Evolutionary conservation across 1,284 basidiomycete genomes (phyloP).

Genomic region (Polyporus tsugae): DNA sequence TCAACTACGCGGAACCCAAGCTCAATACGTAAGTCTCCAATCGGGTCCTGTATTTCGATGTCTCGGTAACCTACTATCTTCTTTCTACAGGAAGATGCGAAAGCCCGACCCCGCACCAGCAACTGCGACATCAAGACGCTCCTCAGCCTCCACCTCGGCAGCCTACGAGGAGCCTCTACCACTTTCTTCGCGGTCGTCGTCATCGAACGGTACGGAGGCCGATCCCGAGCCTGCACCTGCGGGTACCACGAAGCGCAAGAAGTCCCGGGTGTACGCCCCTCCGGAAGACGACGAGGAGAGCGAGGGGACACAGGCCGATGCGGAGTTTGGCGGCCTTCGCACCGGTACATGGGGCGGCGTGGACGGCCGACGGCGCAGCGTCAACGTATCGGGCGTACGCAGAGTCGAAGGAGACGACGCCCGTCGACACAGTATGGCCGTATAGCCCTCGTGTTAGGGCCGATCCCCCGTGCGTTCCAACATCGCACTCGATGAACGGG

Average conservation of each 20-base stretch:
- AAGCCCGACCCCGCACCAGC: conserved; percentile 68
- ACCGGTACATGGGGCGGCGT: conserved; percentile 58
- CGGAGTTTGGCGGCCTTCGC: conserved; percentile 56
- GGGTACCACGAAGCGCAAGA: conserved; percentile 55
- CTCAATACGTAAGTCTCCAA: conserved; percentile 78
- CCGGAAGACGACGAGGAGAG: conserved; percentile 64
- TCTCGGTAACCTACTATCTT: background rate
- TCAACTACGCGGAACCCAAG: conserved; percentile 91
- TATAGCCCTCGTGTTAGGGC: conserved; percentile 31
- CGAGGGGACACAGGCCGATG: conserved; percentile 72
- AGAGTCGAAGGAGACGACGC: conserved; percentile 46
- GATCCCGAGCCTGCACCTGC: conserved; percentile 31
- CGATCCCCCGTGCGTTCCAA: background rate
- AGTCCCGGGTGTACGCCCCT: conserved; percentile 54
- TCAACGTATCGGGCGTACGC: conserved; percentile 37
- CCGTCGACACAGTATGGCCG: conserved; percentile 49
- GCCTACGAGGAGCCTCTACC: conserved; percentile 26
- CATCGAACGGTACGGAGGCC: conserved; percentile 27
- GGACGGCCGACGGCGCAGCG: conserved; percentile 61
- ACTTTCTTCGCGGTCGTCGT: conserved; percentile 33
- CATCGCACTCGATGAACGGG: background rate
- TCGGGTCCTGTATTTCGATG: background rate
- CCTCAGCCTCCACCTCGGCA: conserved; percentile 28
- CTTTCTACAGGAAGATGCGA: conserved; percentile 80
- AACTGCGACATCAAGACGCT: conserved; percentile 45